A percentile compares a stretch with the other conserved stretches of the same genome.
phyloP scores from a whole-genome alignment of 1,284 basidiomycete species.

The Rhodotorula sp. region DNA sequence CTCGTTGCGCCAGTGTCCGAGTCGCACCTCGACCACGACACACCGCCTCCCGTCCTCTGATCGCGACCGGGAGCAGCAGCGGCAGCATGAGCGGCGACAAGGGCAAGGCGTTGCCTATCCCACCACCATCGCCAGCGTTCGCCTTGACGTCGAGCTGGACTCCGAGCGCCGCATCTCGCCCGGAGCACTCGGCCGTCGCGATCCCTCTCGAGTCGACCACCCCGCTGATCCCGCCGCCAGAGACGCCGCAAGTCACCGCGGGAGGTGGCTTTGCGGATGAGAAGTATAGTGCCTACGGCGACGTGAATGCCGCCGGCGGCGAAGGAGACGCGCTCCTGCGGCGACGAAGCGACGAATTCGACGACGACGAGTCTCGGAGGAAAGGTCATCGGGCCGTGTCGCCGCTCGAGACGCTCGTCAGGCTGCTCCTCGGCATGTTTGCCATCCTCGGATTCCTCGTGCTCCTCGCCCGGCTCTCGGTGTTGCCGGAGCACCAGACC shows the following conservation, averaged over 20 bases:
- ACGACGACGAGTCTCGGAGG: conserved; percentile 36
- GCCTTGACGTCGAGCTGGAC: not conserved
- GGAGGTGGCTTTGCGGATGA: not conserved
- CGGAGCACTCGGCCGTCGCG: conserved; percentile 24
- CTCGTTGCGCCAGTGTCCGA: not conserved
- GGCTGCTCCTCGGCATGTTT: conserved; percentile 25
- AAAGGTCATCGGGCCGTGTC: conserved; percentile 3
- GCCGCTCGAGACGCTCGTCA: conserved; percentile 18
- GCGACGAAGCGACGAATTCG: conserved; percentile 47
- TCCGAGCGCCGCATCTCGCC: conserved; percentile 1
- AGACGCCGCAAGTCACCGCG: not conserved
- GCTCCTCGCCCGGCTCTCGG: conserved; percentile 25
- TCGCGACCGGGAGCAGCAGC: not conserved
- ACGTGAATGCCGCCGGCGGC: conserved; percentile 43
- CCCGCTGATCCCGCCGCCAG: conserved; percentile 25
- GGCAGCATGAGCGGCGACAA: not conserved
- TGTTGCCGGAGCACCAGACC: conserved; percentile 24
- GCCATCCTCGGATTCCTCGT: conserved; percentile 22
- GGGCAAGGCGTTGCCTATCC: not conserved
- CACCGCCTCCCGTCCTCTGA: too few relatives aligned
- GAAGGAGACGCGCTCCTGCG: conserved; percentile 61
- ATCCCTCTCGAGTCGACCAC: conserved; percentile 22
- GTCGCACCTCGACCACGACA: not conserved
- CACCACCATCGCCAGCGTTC: conserved; percentile 1
- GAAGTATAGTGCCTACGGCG: conserved; percentile 26